Conservation (phyloP, 345 rosid genomes). For the Citrus inodora region DNA sequence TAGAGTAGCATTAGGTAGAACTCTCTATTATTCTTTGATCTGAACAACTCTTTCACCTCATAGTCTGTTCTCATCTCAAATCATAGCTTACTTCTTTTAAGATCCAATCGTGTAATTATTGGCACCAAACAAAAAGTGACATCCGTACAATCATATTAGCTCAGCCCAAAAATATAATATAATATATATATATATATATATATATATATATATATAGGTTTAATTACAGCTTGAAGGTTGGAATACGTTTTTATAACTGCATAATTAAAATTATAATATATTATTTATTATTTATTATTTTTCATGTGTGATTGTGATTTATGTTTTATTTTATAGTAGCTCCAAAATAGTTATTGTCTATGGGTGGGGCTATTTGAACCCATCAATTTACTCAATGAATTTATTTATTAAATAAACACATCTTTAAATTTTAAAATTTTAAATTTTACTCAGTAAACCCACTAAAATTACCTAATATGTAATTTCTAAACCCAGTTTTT, state of each 20-base stretch:
- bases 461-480: too few species aligned
- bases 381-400: too few species aligned
- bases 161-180: neutral
- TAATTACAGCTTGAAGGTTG: accelerated
- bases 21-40: neutral
- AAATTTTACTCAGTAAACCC: too few species aligned
- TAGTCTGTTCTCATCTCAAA: neutral
- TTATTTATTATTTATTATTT: too few species aligned
- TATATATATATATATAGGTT: too few species aligned
- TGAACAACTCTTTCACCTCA: neutral
- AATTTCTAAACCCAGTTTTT: too few species aligned
- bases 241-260: accelerated
- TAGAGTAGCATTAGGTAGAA: neutral
- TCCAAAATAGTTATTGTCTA: accelerated
- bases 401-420: too few species aligned
- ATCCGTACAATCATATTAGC: neutral
- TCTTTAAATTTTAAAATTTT: too few species aligned
- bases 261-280: too few species aligned
- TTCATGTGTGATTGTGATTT: accelerated
- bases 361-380: too few species aligned
- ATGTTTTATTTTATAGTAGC: accelerated
- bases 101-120: neutral
- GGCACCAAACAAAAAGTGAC: neutral
- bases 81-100: neutral
- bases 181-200: too few species aligned